Evolutionary conservation across 768 basidiomycete genomes (phyloP).

Genomic region (Serpula lacrymans): DNA sequence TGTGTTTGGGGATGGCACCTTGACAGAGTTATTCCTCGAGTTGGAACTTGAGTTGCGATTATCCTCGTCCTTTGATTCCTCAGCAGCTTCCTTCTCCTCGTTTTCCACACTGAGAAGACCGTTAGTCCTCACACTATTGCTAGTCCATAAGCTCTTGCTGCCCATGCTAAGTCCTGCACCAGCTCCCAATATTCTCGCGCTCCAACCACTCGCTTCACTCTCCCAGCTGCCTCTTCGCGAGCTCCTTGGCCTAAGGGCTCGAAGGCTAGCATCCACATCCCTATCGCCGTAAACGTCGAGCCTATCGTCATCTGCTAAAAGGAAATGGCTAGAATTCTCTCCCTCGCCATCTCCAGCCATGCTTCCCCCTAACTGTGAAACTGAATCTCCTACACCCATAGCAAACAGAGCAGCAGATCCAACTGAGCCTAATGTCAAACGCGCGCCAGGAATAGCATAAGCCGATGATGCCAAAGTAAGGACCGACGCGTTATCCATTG

Average conservation of each 20-base stretch:
- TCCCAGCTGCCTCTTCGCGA: constrained; percentile 90
- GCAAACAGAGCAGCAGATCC: constrained; percentile 50
- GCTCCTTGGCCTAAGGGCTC: constrained; percentile 84
- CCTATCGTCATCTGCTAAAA: constrained; percentile 64
- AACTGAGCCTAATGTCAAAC: constrained; percentile 40
- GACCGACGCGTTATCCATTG: constrained; percentile 87
- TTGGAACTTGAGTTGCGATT: no score
- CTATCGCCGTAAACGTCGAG: constrained; percentile 46
- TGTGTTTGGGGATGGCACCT: no score
- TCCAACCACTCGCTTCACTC: constrained; percentile 86
- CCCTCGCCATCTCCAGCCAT: constrained; percentile 46
- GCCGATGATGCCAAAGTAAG: constrained; percentile 93
- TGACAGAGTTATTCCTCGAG: no score
- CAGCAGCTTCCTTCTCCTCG: constrained; percentile 17
- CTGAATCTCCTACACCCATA: constrained; percentile 52
- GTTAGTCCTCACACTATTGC: constrained; percentile 59
- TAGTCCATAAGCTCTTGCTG: constrained; percentile 59
- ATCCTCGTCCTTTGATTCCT: no score
- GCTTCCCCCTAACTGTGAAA: constrained; percentile 72
- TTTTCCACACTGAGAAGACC: constrained; percentile 47
- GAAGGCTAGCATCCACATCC: constrained; percentile 83
- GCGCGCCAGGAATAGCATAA: constrained; percentile 67
- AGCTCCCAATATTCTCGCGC: constrained; percentile 56
- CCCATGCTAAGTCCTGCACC: constrained; percentile 43
- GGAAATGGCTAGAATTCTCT: constrained; percentile 67